Percentiles rank a stretch among this genome's conserved stretches.
Conservation (phyloP, 306 rosid species). For the Prunus kanzakura region DNA sequence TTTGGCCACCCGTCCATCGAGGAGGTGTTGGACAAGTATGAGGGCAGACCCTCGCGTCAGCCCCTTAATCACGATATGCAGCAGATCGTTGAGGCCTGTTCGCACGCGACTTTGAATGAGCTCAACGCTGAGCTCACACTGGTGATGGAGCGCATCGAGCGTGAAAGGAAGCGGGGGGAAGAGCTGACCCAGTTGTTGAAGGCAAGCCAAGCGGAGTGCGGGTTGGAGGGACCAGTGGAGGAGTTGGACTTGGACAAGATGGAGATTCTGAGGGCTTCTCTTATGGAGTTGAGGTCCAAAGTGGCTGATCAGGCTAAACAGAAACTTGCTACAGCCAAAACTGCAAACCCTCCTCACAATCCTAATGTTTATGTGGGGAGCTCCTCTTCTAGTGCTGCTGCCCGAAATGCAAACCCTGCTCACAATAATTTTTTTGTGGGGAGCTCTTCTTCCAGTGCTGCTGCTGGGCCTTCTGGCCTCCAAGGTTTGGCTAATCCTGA, state of each 20-base stretch:
- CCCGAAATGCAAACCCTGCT: background rate
- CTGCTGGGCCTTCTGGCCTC: background rate
- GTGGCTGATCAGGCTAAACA: constrained; percentile 19
- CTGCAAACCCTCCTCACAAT: background rate
- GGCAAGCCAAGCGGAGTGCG: constrained; percentile 6
- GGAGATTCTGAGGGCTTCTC: constrained; percentile 6
- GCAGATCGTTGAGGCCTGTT: constrained; percentile 12
- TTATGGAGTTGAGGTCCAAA: constrained; percentile 26
- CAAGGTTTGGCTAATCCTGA: too few species aligned
- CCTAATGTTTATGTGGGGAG: background rate
- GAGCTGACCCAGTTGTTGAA: background rate
- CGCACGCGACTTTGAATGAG: constrained; percentile 12
- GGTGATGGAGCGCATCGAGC: constrained; percentile 14
- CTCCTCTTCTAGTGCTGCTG: background rate
- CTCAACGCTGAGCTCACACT: constrained; percentile 13
- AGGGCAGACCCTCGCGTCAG: background rate
- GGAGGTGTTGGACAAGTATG: background rate
- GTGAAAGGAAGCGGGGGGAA: constrained; percentile 17
- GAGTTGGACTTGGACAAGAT: constrained; percentile 21
- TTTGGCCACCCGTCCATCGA: constrained; percentile 43
- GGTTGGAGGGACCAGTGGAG: constrained; percentile 18
- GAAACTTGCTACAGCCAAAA: background rate
- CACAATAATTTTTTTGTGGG: background rate
- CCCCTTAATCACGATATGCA: constrained; percentile 3
- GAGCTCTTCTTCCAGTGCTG: background rate